Base-by-base conservation (phyloP, 192 early-diverging fungal species). In the Backusella australiensis region DNA sequence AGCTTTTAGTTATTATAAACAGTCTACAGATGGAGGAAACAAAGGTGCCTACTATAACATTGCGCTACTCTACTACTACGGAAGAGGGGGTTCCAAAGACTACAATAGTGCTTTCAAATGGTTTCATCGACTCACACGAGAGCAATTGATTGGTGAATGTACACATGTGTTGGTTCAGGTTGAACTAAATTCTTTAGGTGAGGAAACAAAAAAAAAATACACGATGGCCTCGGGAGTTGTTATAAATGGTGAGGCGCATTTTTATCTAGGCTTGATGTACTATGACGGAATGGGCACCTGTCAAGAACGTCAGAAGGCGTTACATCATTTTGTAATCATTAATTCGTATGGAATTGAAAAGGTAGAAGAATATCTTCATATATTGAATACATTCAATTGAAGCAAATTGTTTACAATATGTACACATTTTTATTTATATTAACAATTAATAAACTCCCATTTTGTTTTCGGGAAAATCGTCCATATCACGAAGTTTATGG, bases 401-500 rank as follows among this genome's bases (percentile, higher is more conserved):
- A 38, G 36, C 36, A 38, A 38, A 38, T 38, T 38, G 36, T 38
- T 38, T 38, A 38, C 36, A 42, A 42, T 44, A 44, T 46, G 44
- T 46, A 46, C 44, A 46, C 4, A 46, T 17, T 46, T 14, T 46
- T 46, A 46, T 46, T 46, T 17, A 17, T 46, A 46, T 46, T 46
- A 46, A 46, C 5, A 21, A 9, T 23, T 69, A 69, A 38, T 69
- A 69, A 69, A 69, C 67, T 38, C 35, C 32, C 67, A 69, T 69
- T 11, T 69, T 69, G 19, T 34, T 69, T 38, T 69, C 67, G 41
- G 67, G 67, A n/a, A 69, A 69, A 23, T 69, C 67, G 21, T 69
- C 67, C 67, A 69, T 69, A 38, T 69, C 67, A 69, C 67, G 67
- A 69, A 69, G 67, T 69, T 69, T 69, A 69, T 69, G 67, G 23